Evolutionary conservation across 345 rosid genomes (phyloP), one percentile per base, ranked within the genome.

Genomic region (Gossypium thurberi): DNA sequence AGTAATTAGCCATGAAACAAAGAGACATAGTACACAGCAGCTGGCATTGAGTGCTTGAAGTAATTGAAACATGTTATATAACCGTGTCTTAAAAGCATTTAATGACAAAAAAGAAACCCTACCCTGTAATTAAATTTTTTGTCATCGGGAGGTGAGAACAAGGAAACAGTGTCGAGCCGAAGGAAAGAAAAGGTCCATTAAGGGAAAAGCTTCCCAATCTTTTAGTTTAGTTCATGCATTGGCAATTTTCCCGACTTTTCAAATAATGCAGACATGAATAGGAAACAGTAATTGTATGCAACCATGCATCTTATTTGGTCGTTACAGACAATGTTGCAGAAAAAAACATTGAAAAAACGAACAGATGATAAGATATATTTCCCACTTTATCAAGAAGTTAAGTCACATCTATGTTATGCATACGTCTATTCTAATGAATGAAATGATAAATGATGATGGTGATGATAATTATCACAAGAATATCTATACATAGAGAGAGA

Each of bases 81-180:
- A 61, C 8, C 47, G 17, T 62, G 23, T 37, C 47, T 42, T 37
- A 62, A 10, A 37, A 62, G 66, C 47, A 25, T 62, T 23, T 33
- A 61, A 12, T 15, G 20, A 61, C 56, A 52, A 61, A n/a, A 21
- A 15, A 33, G 40, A 6, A 60, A 26, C n/a, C 64, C 46, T 33
- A 1, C 42, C 10, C 10, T 4, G 7, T 15, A 3, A 11, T 3
- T 21, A 23, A 58, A 33, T 62, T 33, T 62, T 3, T 25, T 17
- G n/a, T 59, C 23, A n/a, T 63, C 7, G 82, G 76, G 55, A 82
- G 68, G 33, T 51, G 82, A 74, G 72, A 71, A 70, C 56, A 64
- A 42, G 40, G 3, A 15, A 40, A 64, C 48, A 64, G 69, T 64
- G 18, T 28, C 42, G 18, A 2, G 1, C 15, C 28, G 40, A 33